Percentiles rank a stretch among this genome's conserved stretches.
These are phyloP conservation scores for Celoporthe dispersa DNA, from an alignment of 2,329 filamentous ascomycete species.

Conservation along the genomic window DNA sequence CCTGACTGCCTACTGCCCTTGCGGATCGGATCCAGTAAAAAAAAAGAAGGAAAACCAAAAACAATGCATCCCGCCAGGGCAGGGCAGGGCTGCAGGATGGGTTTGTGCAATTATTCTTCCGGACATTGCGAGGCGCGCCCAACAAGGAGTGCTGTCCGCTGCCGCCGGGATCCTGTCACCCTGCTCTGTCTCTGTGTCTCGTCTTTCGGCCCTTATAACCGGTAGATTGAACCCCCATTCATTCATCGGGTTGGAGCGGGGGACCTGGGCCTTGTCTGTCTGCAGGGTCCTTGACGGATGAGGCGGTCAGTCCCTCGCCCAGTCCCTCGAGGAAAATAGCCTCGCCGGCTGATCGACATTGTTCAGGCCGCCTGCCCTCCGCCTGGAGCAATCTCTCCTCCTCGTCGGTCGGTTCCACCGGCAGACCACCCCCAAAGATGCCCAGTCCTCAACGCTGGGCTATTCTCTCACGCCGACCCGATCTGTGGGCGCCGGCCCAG, in stretches of 20 bases:
- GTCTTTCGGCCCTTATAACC: neutral
- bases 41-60: too few relatives aligned
- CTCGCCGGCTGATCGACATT: too few relatives aligned
- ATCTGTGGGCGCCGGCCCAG: neutral
- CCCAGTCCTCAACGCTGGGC: neutral
- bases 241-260: neutral
- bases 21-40: constrained; percentile 1
- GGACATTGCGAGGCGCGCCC: neutral
- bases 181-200: neutral
- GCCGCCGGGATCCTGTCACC: constrained; percentile 3
- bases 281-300: neutral
- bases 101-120: neutral
- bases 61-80: neutral
- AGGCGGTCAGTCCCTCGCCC: constrained; percentile 9
- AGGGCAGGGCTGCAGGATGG: neutral
- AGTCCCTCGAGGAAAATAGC: too few relatives aligned
- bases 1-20: neutral
- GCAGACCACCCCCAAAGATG: neutral
- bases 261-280: neutral
- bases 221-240: neutral
- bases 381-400: too few relatives aligned
- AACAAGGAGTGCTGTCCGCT: neutral
- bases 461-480: neutral
- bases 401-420: neutral
- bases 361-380: too few relatives aligned